Percentiles rank a stretch among this genome's conserved stretches.
Evolutionary conservation across 768 basidiomycete genomes (phyloP).

Genomic region (Gymnopilus dilepis): DNA sequence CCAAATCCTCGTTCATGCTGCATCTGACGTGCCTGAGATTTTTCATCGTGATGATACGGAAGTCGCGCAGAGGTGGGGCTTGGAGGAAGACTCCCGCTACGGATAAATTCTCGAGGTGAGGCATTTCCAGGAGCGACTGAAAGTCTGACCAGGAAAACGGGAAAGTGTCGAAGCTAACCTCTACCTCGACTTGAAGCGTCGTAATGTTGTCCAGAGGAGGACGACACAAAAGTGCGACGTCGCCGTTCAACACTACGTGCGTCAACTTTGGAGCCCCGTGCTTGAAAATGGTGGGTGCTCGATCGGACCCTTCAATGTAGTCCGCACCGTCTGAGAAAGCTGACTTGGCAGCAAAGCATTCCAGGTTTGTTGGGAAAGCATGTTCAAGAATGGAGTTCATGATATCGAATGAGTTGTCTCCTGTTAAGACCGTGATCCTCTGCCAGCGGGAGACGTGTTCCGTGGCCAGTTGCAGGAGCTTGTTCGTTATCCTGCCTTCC

Average conservation of each 20-base stretch:
- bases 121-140: conserved; percentile 17
- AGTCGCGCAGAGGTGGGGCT: neutral
- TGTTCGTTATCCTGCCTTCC: too few species aligned
- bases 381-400: too few species aligned
- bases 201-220: conserved; percentile 24
- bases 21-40: conserved; percentile 24
- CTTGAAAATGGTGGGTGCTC: conserved; percentile 17
- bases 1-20: conserved; percentile 9
- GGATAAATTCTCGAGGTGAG: conserved; percentile 22
- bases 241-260: conserved; percentile 18
- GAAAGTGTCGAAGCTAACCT: neutral
- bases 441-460: too few species aligned
- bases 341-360: conserved; percentile 14
- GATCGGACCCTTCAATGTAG: neutral
- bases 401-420: too few species aligned
- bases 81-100: conserved; percentile 12
- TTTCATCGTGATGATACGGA: conserved; percentile 12
- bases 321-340: neutral
- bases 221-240: neutral
- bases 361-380: too few species aligned
- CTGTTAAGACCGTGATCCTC: too few species aligned
- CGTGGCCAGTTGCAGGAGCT: too few species aligned
- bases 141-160: neutral
- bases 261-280: conserved; percentile 25
- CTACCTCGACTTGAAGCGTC: conserved; percentile 23